Evolutionary conservation across 345 rosid species (phyloP), one percentile per base, ranked within the genome.

Genomic region (Kernera saxatilis): DNA sequence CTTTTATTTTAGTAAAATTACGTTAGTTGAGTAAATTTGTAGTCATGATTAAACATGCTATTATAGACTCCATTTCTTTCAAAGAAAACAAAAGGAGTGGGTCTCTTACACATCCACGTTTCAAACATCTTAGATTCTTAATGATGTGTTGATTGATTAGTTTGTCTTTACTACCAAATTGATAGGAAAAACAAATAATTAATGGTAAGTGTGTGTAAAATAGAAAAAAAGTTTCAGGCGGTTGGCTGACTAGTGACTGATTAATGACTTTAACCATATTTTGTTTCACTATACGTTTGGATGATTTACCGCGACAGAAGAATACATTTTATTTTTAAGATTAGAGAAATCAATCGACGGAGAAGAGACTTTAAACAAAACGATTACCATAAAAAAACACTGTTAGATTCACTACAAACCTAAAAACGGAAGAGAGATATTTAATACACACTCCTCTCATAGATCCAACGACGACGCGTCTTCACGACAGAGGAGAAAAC

Each of bases 81-180:
- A 45, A 43, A 69, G 51, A 43, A 33, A 15, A 43, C 48, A 25
- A 39, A 67, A 45, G 66, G 46, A 44, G 64, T 56, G 73, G 73
- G 56, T 69, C 66, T 33, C 55, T 57, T 57, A 69, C 57, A 57
- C 49, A 57, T 15, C 57, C 57, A 46, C 37, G 37, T 57, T 35
- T 35, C 57, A 35, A 58, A 69, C 66, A 69, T 35, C 37, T 45
- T 33, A 22, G n/a, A n/a, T n/a, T n/a, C n/a, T n/a, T n/a, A 23
- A 57, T 45, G 65, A 69, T 69, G 48, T 8, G 14, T 26, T 57
- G 66, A 69, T 45, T 69, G 56, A 45, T 57, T 56, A 44, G 25
- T 40, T 53, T 27, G 55, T 69, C 35, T 56, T 33, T 22, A 10
- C 26, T 36, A 56, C 65, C 65, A 68, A 44, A 17, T n/a, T 26